phyloP scores from a whole-genome alignment of 2,329 filamentous ascomycete species.

The Epichloe festucae region DNA sequence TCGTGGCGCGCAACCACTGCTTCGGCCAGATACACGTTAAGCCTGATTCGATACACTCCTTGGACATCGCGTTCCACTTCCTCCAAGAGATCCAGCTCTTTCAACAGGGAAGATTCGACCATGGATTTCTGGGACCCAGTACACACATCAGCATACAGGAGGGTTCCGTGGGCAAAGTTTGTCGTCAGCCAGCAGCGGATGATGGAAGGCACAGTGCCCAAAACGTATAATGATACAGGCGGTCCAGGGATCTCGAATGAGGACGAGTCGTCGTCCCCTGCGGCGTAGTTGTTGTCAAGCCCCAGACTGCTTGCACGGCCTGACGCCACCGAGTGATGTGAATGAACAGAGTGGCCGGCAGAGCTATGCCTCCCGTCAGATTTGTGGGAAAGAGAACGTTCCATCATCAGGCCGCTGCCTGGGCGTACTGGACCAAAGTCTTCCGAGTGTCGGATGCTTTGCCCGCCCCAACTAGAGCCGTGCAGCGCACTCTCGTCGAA shows the following conservation, averaged over 20 bases:
- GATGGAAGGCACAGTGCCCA: conserved; percentile 84
- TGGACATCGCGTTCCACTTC: conserved; percentile 54
- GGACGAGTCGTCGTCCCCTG: conserved; percentile 51
- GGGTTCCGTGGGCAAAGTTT: conserved; percentile 76
- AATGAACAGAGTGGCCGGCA: conserved; percentile 66
- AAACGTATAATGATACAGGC: conserved; percentile 70
- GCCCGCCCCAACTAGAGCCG: conserved; percentile 65
- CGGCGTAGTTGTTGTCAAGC: conserved; percentile 56
- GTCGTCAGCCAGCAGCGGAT: conserved; percentile 91
- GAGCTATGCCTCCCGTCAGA: conserved; percentile 93
- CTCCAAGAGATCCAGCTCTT: conserved; percentile 57
- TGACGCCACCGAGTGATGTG: conserved; percentile 56
- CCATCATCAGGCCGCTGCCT: conserved; percentile 75
- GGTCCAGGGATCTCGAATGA: conserved; percentile 61
- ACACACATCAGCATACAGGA: conserved; percentile 86
- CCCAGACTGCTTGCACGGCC: conserved; percentile 81
- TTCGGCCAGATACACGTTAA: conserved; percentile 82
- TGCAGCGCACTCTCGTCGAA: conserved; percentile 95
- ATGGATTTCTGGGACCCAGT: conserved; percentile 81
- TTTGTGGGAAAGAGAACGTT: conserved; percentile 85
- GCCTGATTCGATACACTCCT: conserved; percentile 54
- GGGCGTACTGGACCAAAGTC: conserved; percentile 71
- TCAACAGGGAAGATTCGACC: conserved; percentile 63
- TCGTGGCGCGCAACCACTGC: conserved; percentile 69
- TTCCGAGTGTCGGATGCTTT: conserved; percentile 67